Evolutionary conservation across 768 basidiomycete species (phyloP), one percentile per base, ranked within the genome.

Genomic region (Trametes meyenii): DNA sequence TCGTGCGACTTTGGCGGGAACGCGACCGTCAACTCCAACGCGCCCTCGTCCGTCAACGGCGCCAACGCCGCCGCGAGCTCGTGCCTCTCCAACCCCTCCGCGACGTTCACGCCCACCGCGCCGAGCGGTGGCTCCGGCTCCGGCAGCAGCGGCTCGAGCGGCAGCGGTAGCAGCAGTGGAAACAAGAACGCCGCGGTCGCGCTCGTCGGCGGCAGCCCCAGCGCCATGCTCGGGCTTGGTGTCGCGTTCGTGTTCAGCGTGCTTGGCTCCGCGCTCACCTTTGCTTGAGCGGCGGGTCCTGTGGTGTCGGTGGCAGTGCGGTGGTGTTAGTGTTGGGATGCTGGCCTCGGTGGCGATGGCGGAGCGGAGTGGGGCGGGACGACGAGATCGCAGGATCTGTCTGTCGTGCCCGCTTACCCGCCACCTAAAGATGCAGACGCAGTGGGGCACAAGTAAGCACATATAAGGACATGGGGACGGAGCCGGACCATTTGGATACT

Each of bases 1-100:
- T 79, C 90, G 8, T 96, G 94, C 76, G 84, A 82, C 77, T 96
- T 97, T 71, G 73, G 74, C 54, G 93, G 94, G 8, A 97, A 97
- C 70, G 94, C 87, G 5, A 92, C 91, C 16, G 78, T 92, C 64
- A 90, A 91, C 68, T 12, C 77, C 16, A 70, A 69, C 3, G 83
- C 85, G 16, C 80, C 88, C 33, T 71, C 87, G 7, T 70, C 73
- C 49, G 75, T 75, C 16, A 75, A 80, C 11, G 79, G 79, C 29
- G 83, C 85, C 43, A 77, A 77, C 58, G 74, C 85, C 39, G 88
- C 83, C 42, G 87, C 82, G 23, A 82, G 77, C 55, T 87, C 89
- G 14, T 94, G 91, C 70, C 74, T 92, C 56, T 72, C 89, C 19
- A 86, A 79, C 69, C 83, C 88, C 16, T 72, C 76, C 14, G 81